These are phyloP conservation scores for Collybiopsis luxurians DNA, from an alignment of 768 basidiomycete species.

Conservation along the genomic window DNA sequence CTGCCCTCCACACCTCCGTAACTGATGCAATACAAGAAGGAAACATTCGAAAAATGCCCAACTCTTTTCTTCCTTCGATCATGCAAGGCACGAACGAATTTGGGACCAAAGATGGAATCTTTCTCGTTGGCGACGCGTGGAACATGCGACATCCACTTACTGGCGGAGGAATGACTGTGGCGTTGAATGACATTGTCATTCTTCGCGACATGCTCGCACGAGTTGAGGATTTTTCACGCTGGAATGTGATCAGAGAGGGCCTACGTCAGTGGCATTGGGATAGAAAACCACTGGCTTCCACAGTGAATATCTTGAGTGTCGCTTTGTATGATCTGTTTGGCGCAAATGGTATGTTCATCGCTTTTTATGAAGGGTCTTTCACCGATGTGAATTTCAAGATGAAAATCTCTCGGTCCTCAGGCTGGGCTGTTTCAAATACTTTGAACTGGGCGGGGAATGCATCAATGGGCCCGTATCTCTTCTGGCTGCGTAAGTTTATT, in stretches of 20 bases:
- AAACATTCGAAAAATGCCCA: slow-evolving; percentile 90
- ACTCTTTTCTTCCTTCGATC: slow-evolving; percentile 84
- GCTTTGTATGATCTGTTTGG: slow-evolving; percentile 95
- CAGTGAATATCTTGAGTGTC: slow-evolving; percentile 89
- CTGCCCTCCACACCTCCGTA: slow-evolving; percentile 63
- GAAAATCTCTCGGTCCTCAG: slow-evolving; percentile 61
- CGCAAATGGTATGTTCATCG: slow-evolving; percentile 72
- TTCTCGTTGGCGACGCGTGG: slow-evolving; percentile 94
- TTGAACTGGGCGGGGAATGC: slow-evolving; percentile 89
- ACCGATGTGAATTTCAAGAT: too few species aligned
- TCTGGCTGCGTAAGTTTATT: slow-evolving; percentile 72
- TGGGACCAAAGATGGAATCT: slow-evolving; percentile 26
- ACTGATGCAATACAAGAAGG: slow-evolving; percentile 70
- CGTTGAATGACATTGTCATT: slow-evolving; percentile 80
- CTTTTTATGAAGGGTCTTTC: too few species aligned
- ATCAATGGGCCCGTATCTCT: slow-evolving; percentile 86
- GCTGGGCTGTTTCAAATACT: slow-evolving; percentile 95
- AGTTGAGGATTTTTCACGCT: slow-evolving; percentile 40
- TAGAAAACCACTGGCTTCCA: slow-evolving; percentile 79
- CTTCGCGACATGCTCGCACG: slow-evolving; percentile 57
- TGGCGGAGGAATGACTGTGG: slow-evolving; percentile 98
- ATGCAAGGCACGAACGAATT: slow-evolving; percentile 41
- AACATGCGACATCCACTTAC: slow-evolving; percentile 99
- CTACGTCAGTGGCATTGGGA: slow-evolving; percentile 82
- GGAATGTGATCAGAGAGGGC: slow-evolving; percentile 45